phyloP scores from a whole-genome alignment of 352 stramenopile species.

The Phytophthora hybrid region DNA sequence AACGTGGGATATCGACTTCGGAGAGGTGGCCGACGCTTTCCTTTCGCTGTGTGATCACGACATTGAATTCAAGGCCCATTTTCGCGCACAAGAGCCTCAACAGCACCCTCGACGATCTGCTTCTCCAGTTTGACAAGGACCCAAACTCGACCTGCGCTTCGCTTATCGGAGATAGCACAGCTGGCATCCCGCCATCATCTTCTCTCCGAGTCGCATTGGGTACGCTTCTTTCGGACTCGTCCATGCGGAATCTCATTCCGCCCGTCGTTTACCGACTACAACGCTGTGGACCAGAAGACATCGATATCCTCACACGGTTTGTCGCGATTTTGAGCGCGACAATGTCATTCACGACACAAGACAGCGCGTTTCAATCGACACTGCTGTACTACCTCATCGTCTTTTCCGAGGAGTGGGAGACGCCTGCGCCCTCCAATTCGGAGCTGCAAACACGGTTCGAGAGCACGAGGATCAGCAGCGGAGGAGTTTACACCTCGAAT shows the following conservation, averaged over 20 bases:
- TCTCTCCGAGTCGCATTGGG: slow-evolving; percentile 26
- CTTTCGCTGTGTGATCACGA: slow-evolving; percentile 33
- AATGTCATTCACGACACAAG: not conserved
- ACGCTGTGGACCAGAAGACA: slow-evolving; percentile 35
- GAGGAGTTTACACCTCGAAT: slow-evolving; percentile 1
- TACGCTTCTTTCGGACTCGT: slow-evolving; percentile 30
- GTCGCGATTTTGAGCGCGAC: not conserved
- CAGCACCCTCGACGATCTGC: slow-evolving; percentile 23
- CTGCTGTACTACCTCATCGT: slow-evolving; percentile 56
- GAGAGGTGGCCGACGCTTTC: slow-evolving; percentile 39
- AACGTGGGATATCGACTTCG: slow-evolving; percentile 47
- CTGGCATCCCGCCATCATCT: slow-evolving; percentile 20
- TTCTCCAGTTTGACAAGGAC: slow-evolving; percentile 26
- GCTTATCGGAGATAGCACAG: not conserved
- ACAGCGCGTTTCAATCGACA: slow-evolving; percentile 29
- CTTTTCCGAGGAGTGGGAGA: slow-evolving; percentile 53
- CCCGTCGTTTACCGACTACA: slow-evolving; percentile 37
- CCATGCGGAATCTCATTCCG: slow-evolving; percentile 36
- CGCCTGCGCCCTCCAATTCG: slow-evolving; percentile 16
- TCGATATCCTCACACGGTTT: slow-evolving; percentile 20
- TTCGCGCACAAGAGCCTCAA: slow-evolving; percentile 27
- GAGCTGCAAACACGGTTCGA: slow-evolving; percentile 21
- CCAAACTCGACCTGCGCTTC: slow-evolving; percentile 19
- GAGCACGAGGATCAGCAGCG: slow-evolving; percentile 20
- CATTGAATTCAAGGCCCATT: slow-evolving; percentile 15